A percentile compares a stretch with the other conserved stretches of the same genome.
These are phyloP conservation scores for Sechiopsis laciniata DNA, from an alignment of 306 rosid genomes.

Conservation along the genomic window DNA sequence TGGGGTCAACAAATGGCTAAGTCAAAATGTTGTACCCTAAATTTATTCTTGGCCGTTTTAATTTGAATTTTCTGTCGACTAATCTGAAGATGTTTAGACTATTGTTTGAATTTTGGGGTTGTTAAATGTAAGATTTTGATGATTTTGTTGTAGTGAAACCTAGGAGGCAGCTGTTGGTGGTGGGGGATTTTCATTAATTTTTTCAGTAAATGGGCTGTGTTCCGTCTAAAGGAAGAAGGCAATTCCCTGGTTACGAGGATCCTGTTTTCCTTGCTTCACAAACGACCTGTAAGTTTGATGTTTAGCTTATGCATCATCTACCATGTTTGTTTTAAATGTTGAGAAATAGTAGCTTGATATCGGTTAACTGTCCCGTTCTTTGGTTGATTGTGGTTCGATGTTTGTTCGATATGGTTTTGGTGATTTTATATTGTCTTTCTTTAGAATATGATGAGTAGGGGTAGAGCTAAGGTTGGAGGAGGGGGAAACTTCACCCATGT, in stretches of 20 bases:
- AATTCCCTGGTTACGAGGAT: slow-evolving; percentile 45
- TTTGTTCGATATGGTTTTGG: neutral
- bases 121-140: neutral
- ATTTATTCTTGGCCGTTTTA: neutral
- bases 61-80: neutral
- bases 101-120: slow-evolving; percentile 13
- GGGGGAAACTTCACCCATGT: neutral
- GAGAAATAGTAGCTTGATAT: neutral
- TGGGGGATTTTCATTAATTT: slow-evolving; percentile 1
- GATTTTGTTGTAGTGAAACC: slow-evolving; percentile 9
- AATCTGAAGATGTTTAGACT: neutral
- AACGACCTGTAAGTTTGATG: slow-evolving; percentile 63
- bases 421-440: neutral
- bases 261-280: slow-evolving; percentile 61
- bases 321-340: neutral
- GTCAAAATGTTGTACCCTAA: neutral
- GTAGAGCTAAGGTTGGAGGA: neutral
- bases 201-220: slow-evolving; percentile 72
- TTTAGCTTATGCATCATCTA: slow-evolving; percentile 10
- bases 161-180: neutral
- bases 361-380: neutral
- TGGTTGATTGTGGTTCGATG: neutral
- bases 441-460: neutral
- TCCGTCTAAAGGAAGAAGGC: slow-evolving; percentile 43
- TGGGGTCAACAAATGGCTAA: slow-evolving; percentile 6